Percentiles rank a stretch among this genome's conserved stretches.
These are phyloP conservation scores for Aspergillus tanneri DNA, from an alignment of 2,329 filamentous ascomycete genomes.

Conservation along the genomic window DNA sequence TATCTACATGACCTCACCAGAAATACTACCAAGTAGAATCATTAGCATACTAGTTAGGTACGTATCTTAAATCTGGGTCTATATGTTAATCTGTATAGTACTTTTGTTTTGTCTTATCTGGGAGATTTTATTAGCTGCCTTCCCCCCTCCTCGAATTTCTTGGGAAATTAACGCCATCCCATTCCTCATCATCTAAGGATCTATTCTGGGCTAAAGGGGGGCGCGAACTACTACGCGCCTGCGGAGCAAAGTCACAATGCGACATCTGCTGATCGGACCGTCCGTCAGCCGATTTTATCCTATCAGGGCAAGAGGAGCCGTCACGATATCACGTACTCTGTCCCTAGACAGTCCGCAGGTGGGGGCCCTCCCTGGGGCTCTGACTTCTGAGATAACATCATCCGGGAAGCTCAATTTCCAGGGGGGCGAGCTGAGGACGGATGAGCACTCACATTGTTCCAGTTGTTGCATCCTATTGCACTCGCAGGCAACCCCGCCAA, in stretches of 20 bases:
- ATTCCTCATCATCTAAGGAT: conserved; percentile 5
- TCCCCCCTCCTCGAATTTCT: conserved; percentile 4
- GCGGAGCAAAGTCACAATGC: conserved; percentile 10
- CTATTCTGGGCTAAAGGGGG: conserved; percentile 5
- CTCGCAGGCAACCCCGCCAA: too few relatives aligned
- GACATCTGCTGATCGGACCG: conserved; percentile 19
- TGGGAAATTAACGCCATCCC: neutral
- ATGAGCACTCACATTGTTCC: too few relatives aligned
- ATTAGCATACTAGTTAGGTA: neutral
- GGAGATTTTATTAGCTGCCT: conserved; percentile 8
- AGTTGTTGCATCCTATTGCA: too few relatives aligned
- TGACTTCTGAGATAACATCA: conserved; percentile 5
- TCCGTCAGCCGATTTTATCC: conserved; percentile 16
- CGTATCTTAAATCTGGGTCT: neutral
- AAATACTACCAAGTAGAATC: neutral
- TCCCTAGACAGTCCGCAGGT: too few relatives aligned
- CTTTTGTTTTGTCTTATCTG: conserved; percentile 17
- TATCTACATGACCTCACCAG: neutral
- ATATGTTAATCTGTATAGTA: conserved; percentile 7
- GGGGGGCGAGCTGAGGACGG: too few relatives aligned
- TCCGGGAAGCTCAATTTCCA: too few relatives aligned
- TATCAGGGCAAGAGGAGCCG: conserved; percentile 15
- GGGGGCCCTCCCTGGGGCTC: conserved; percentile 7
- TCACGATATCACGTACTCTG: conserved; percentile 17
- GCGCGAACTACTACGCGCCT: conserved; percentile 7